A percentile compares a stretch with the other conserved stretches of the same genome.
These are phyloP conservation scores for Candida nemodendra DNA, from an alignment of 805 yeast species.

Conservation along the genomic window DNA sequence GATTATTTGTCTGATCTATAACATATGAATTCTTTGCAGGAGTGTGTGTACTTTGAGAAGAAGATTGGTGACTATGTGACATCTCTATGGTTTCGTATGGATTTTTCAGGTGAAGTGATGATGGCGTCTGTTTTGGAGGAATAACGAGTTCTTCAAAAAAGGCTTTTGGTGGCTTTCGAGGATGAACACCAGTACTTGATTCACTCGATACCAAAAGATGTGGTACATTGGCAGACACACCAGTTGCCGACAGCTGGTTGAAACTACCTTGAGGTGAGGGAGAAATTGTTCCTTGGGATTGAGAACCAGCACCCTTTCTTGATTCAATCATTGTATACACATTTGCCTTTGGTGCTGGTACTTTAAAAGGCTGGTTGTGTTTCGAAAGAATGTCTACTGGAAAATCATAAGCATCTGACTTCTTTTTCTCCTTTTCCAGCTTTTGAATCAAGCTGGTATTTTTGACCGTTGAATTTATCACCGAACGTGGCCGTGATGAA, in stretches of 20 bases:
- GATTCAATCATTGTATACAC: constrained; percentile 30
- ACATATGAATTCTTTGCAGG: constrained; percentile 1
- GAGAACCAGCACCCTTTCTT: constrained; percentile 8
- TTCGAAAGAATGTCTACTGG: constrained; percentile 54
- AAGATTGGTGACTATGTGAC: not conserved
- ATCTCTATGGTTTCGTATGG: constrained; percentile 23
- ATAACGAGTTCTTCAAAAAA: constrained; percentile 63
- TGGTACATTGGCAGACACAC: not conserved
- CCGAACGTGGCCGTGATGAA: not conserved
- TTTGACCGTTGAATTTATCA: constrained; percentile 6
- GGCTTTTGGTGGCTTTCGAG: constrained; percentile 34
- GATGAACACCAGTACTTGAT: constrained; percentile 5
- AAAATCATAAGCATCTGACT: constrained; percentile 77
- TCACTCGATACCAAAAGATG: constrained; percentile 1
- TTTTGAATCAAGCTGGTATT: constrained; percentile 24
- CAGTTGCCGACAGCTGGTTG: too few relatives aligned
- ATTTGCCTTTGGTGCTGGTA: constrained; percentile 32
- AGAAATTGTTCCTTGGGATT: constrained; percentile 6
- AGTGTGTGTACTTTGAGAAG: not conserved
- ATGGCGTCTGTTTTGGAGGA: constrained; percentile 5
- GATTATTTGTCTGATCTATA: not conserved
- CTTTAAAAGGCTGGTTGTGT: constrained; percentile 38
- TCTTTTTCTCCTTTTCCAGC: constrained; percentile 49
- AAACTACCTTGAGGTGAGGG: constrained; percentile 11
- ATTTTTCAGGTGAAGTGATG: constrained; percentile 22